Evolutionary conservation across 2,329 filamentous ascomycete species (phyloP).

Genomic region (Trichoderma gracile): DNA sequence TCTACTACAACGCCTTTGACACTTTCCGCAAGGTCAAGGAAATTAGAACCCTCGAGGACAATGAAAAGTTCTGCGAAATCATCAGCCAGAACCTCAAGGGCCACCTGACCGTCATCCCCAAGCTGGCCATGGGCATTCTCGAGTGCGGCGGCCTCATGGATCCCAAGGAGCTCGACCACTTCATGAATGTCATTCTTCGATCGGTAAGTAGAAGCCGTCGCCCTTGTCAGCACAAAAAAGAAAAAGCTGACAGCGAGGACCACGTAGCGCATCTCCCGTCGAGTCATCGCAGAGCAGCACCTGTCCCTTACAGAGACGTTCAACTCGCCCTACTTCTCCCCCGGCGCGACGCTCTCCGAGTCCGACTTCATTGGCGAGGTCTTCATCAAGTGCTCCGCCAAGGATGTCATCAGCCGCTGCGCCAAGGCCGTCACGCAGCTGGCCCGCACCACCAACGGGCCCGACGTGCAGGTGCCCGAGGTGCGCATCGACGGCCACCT

Average conservation of each 20-base stretch:
- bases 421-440: conserved; percentile 74
- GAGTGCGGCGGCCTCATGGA: conserved; percentile 85
- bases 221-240: neutral
- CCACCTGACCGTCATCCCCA: conserved; percentile 90
- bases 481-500: conserved; percentile 83
- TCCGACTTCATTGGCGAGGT: conserved; percentile 93
- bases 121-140: conserved; percentile 89
- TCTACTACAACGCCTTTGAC: conserved; percentile 97
- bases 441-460: conserved; percentile 72
- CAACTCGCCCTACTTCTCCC: conserved; percentile 86
- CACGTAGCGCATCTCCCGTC: conserved; percentile 79
- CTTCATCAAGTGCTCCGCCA: conserved; percentile 88
- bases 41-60: conserved; percentile 83
- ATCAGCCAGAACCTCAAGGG: conserved; percentile 79
- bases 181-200: conserved; percentile 91
- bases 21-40: conserved; percentile 80
- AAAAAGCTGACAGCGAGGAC: neutral
- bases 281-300: conserved; percentile 97
- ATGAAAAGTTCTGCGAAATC: conserved; percentile 80
- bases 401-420: conserved; percentile 83
- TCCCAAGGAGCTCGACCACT: conserved; percentile 78
- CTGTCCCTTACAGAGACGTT: conserved; percentile 93
- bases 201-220: conserved; percentile 59
- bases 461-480: conserved; percentile 70
- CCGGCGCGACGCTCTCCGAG: conserved; percentile 69